Base-by-base conservation (phyloP, 2,329 filamentous ascomycete genomes). In the Fusarium fujikuroi region DNA sequence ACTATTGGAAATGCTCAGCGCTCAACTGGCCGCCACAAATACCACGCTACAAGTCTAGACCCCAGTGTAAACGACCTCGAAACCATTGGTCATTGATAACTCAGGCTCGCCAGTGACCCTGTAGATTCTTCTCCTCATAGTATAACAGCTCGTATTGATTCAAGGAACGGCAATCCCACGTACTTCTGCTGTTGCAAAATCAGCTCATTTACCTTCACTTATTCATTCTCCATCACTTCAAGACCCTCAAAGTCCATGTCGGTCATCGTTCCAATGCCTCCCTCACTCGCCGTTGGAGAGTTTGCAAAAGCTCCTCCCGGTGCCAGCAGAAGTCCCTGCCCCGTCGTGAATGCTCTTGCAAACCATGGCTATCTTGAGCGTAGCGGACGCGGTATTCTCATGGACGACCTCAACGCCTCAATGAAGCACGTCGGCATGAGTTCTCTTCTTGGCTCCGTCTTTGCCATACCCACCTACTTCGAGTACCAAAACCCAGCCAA, bases 361-460 rank as follows among this genome's bases (percentile, higher is more conserved):
- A 68, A 68, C 52, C 65, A 68, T 64, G 65, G 65, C 40, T 68
- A 68, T 16, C 44, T 68, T 46, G 61, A 68, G 18, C 65, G 65
- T 11, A 64, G 61, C 11, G 65, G 65, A 9, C 12, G 28, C 4
- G 18, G 36, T 2, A 68, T 68, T 39, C 39, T 49, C 39, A 58
- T 59, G 46, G 43, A 54, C 5, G 60, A 67, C 18, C 64, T 67
- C 40, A 67, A 59, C 5, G 60, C 64, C 9, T 58, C 64, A 4
- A 67, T 67, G 64, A 34, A 37, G 16, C 60, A 67, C 7, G 64
- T 67, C n/a, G 64, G 64, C 19, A 67, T 67, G 64, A 67, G 64
- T 19, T 39, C 60, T 19, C 53, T 64, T 2, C 60, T 67, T 34
- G 64, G 60, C 30, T 67, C 64, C 18, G 64, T 67, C 15, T 67